These are phyloP conservation scores for Mrakia frigida DNA, from an alignment of 768 basidiomycete genomes.

Conservation along the genomic window DNA sequence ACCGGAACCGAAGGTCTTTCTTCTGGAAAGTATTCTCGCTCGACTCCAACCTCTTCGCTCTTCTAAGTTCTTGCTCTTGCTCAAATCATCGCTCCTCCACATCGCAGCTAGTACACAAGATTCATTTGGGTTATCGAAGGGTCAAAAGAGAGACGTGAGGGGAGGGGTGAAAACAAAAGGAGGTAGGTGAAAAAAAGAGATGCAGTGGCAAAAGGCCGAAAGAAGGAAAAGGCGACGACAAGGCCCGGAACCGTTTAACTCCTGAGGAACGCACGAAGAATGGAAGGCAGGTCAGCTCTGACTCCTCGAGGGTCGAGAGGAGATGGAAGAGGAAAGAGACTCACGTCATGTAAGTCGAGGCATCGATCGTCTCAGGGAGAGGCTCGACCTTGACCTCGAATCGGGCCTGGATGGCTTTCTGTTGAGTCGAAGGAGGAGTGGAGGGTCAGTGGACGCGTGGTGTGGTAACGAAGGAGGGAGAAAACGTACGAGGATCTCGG, in stretches of 20 bases:
- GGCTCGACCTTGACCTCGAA: conserved; percentile 98
- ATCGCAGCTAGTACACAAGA: not conserved
- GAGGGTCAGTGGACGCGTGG: not conserved
- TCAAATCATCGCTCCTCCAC: no score
- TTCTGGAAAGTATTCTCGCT: no score
- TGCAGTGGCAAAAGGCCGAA: not conserved
- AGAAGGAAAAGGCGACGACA: not conserved
- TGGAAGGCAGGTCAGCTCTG: not conserved
- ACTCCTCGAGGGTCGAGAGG: not conserved
- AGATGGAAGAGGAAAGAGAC: not conserved
- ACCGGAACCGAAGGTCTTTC: no score
- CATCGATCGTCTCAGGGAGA: conserved; percentile 45
- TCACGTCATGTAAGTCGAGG: conserved; percentile 29
- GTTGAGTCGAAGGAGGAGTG: not conserved
- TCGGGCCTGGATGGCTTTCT: conserved; percentile 81
- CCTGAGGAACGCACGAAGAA: not conserved
- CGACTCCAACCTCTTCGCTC: no score
- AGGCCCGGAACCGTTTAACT: conserved; percentile 4
- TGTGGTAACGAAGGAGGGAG: not conserved
- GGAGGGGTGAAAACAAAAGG: not conserved
- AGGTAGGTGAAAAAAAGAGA: not conserved
- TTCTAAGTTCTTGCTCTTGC: no score
- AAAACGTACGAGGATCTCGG: conserved; percentile 64
- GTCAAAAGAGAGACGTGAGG: not conserved
- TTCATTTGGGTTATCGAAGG: conserved; percentile 4